Evolutionary conservation across 192 early-diverging fungal species (phyloP), one percentile per base, ranked within the genome.

Genomic region (Phlyctochytrium bullatum): DNA sequence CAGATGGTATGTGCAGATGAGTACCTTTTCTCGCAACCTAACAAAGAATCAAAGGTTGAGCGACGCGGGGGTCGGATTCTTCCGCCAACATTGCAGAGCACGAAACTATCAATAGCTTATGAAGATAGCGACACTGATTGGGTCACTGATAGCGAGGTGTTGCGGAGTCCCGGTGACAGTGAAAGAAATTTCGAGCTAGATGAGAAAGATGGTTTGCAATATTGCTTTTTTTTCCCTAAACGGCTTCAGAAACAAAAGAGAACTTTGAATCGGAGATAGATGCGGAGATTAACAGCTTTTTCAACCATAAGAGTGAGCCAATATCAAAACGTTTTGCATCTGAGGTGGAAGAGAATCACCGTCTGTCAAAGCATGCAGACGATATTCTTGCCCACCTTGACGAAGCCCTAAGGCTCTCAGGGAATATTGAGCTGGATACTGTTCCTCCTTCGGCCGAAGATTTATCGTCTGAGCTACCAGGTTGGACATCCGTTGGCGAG

Each of bases 51-150:
- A n/a, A n/a, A n/a, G n/a, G n/a, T n/a, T n/a, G n/a, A n/a, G n/a
- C n/a, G n/a, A n/a, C n/a, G n/a, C n/a, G n/a, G n/a, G n/a, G n/a
- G n/a, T n/a, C n/a, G n/a, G n/a, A n/a, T n/a, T n/a, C n/a, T n/a
- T n/a, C n/a, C n/a, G n/a, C n/a, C n/a, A n/a, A n/a, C n/a, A n/a
- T n/a, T n/a, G n/a, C n/a, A n/a, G n/a, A n/a, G n/a, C n/a, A n/a
- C n/a, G n/a, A 47, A 47, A 20, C 40, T 47, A 14, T 47, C 40
- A 20, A 20, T 20, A 47, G 27, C 54, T 10, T 57, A 57, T 25
- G 54, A 57, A 28, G 54, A 57, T 28, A 57, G 54, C 27, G 54
- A 57, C 27, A 57, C 54, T 14, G 54, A 57, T 25, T 28, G 16
- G 20, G 20, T 57, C 20, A 57, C 54, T 10, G 54, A 57, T 25